phyloP scores from a whole-genome alignment of 208 protist genomes.

The Herpetomonas muscarum region DNA sequence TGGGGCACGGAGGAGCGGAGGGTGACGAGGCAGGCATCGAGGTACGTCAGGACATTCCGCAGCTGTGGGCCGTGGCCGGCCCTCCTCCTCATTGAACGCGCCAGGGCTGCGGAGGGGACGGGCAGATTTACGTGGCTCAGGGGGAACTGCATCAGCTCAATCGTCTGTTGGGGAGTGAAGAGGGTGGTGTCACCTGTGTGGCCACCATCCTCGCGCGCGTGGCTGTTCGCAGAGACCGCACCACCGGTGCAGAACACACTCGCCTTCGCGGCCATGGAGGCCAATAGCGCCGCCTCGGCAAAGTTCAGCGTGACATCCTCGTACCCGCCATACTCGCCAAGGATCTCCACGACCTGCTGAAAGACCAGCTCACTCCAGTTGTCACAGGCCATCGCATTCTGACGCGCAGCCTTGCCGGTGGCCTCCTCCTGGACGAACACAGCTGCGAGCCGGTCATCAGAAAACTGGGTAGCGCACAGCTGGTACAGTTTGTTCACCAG shows the following conservation, averaged over 20 bases:
- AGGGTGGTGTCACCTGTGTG: conserved; percentile 16
- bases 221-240: conserved; percentile 27
- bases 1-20: conserved; percentile 48
- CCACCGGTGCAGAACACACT: too few relatives aligned
- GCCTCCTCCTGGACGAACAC: conserved; percentile 11
- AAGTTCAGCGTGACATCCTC: conserved; percentile 84
- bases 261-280: conserved; percentile 57
- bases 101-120: conserved; percentile 7
- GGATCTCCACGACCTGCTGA: conserved; percentile 59
- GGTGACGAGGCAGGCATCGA: conserved; percentile 70
- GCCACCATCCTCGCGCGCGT: background rate
- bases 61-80: conserved; percentile 22
- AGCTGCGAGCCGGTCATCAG: conserved; percentile 54
- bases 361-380: conserved; percentile 74
- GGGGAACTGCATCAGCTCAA: conserved; percentile 68
- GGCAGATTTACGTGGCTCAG: conserved; percentile 25
- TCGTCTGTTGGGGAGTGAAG: conserved; percentile 36
- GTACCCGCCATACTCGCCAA: conserved; percentile 78
- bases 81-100: background rate
- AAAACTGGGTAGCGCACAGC: conserved; percentile 53
- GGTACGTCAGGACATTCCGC: conserved; percentile 58
- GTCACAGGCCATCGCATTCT: conserved; percentile 5
- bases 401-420: background rate
- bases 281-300: conserved; percentile 68
- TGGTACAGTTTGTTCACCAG: conserved; percentile 67